These are phyloP conservation scores for Phytopythium helicoides DNA, from an alignment of 352 stramenopile genomes.

Conservation along the genomic window DNA sequence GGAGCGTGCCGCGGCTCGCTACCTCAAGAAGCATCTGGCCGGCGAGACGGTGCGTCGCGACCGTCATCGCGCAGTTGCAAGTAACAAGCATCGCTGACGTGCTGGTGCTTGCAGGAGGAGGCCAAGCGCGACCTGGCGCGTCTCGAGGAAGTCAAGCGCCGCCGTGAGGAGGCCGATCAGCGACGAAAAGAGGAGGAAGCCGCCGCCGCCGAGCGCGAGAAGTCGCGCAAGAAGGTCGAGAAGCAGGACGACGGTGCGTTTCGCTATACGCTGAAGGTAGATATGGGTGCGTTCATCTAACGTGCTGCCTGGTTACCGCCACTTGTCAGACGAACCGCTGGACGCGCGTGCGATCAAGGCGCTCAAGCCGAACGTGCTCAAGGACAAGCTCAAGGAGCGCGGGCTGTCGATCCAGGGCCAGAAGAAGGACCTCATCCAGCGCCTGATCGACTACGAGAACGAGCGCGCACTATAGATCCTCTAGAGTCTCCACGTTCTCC, in stretches of 20 bases:
- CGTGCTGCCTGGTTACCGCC: too few species aligned
- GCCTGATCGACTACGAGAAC: slow-evolving; percentile 87
- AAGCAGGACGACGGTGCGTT: slow-evolving; percentile 58
- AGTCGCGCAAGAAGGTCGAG: slow-evolving; percentile 59
- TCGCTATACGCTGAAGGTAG: slow-evolving; percentile 3
- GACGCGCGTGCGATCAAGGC: slow-evolving; percentile 83
- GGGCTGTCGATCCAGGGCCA: slow-evolving; percentile 82
- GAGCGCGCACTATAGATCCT: slow-evolving; percentile 73
- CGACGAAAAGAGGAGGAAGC: slow-evolving; percentile 81
- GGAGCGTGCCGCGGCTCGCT: slow-evolving; percentile 62
- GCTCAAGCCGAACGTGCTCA: slow-evolving; percentile 84
- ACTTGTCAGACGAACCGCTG: slow-evolving; percentile 58
- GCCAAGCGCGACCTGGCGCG: slow-evolving; percentile 84
- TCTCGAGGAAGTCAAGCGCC: slow-evolving; percentile 73
- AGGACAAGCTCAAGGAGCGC: slow-evolving; percentile 88
- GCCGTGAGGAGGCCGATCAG: slow-evolving; percentile 77
- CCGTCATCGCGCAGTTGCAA: too few species aligned
- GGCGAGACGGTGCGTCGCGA: slow-evolving; percentile 71
- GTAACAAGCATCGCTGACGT: too few species aligned
- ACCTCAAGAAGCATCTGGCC: slow-evolving; percentile 84
- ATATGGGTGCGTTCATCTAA: not conserved
- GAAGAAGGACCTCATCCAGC: slow-evolving; percentile 88
- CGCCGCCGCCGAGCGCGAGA: slow-evolving; percentile 62
- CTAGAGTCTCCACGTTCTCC: slow-evolving; percentile 1
- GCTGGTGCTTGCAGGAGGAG: slow-evolving; percentile 40